These are phyloP conservation scores for Neonectria hederae DNA, from an alignment of 2,329 filamentous ascomycete genomes.

Conservation along the genomic window DNA sequence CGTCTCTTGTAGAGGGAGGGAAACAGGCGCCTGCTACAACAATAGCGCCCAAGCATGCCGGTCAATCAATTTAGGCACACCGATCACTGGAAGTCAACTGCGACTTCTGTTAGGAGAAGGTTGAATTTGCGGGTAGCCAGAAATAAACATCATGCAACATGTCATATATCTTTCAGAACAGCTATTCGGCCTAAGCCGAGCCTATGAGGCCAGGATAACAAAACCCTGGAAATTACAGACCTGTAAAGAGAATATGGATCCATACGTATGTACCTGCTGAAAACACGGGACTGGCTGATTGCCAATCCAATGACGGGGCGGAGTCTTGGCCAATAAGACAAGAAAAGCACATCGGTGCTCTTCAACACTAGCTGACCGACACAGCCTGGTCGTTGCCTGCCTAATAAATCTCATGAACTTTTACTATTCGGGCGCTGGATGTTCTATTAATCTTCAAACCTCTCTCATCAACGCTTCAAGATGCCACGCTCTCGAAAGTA, in stretches of 20 bases:
- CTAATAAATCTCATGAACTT: neutral
- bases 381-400: neutral
- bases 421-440: neutral
- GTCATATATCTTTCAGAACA: too few relatives aligned
- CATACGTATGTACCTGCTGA: too few relatives aligned
- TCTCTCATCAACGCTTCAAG: neutral
- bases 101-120: neutral
- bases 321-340: neutral
- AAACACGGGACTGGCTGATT: neutral
- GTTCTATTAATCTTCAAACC: neutral
- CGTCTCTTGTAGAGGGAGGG: constrained; percentile 9
- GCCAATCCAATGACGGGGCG: neutral
- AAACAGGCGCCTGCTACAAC: neutral
- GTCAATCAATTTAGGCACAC: neutral
- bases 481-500: too few relatives aligned
- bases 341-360: neutral
- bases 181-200: too few relatives aligned
- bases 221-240: too few relatives aligned
- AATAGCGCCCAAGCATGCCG: neutral
- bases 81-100: neutral
- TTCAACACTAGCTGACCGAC: neutral
- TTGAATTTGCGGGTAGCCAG: too few relatives aligned
- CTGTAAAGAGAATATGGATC: too few relatives aligned
- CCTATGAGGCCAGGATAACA: too few relatives aligned
- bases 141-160: too few relatives aligned